Evolutionary conservation across 2,329 filamentous ascomycete species (phyloP), one percentile per base, ranked within the genome.

Genomic region (Pseudogymnoascus destructans): DNA sequence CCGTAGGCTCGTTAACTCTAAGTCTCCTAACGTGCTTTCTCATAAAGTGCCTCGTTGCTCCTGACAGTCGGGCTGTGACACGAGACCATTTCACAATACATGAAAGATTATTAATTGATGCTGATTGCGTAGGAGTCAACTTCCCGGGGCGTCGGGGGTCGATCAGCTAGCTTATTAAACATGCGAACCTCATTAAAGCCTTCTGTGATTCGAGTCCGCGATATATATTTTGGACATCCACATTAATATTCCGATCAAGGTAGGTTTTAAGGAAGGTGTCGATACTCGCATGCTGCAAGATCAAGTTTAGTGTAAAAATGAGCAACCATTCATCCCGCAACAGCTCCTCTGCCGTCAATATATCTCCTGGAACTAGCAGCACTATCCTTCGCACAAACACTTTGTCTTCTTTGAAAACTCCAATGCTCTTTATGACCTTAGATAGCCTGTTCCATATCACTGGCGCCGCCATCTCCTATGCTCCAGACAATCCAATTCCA

Each of bases 161-260:
- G 30, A 59, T 60, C 23, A 10, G 59, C 32, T 21, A 21, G 38
- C 30, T 60, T 32, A 60, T 60, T 57, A 10, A 42, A 49, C 59
- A 59, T 27, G 42, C 40, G 2, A 33, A 11, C 55, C 32, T 21
- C 55, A 59, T 60, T 17, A 60, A 42, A 11, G 35, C 59, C n/a
- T 59, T 46, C 23, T 60, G 25, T 10, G 32, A 40, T 40, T 60
- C 30, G 9, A 42, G 23, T n/a, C 42, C 15, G n/a, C 19, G 30
- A 25, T 46, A 36, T 15, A 60, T 60, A 15, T 13, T 46, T 17
- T 25, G n/a, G 21, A 36, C n/a, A 54, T 55, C 42, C 3, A 15
- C 42, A 21, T 25, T 55, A 11, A 58, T 35, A 15, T 23, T 15
- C n/a, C 42, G 38, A 21, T 13, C 9, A 17, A 58, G 57, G 27